These are phyloP conservation scores for Lodderomyces theae DNA, from an alignment of 1,139 yeast genomes.

Conservation along the genomic window DNA sequence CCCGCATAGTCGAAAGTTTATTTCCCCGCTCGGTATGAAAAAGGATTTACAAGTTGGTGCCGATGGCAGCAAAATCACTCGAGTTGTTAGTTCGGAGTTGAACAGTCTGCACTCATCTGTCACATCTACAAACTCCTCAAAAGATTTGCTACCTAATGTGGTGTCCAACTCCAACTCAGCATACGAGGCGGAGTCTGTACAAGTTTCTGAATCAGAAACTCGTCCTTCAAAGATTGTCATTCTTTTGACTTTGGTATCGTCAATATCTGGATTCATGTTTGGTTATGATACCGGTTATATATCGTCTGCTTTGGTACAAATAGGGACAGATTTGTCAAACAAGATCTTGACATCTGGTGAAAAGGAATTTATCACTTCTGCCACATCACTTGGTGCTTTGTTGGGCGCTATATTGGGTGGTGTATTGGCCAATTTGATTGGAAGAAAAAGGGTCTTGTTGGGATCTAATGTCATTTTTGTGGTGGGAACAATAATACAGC, in stretches of 20 bases:
- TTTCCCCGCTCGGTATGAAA: slow-evolving; percentile 2
- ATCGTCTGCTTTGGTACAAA: slow-evolving; percentile 83
- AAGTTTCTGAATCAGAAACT: slow-evolving; percentile 22
- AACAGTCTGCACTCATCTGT: slow-evolving; percentile 2
- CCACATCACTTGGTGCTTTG: slow-evolving; percentile 90
- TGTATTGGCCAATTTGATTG: slow-evolving; percentile 70
- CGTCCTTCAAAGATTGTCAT: slow-evolving; percentile 65
- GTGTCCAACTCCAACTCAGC: slow-evolving; percentile 3
- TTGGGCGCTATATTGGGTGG: slow-evolving; percentile 79
- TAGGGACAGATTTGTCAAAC: slow-evolving; percentile 67
- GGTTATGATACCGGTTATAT: slow-evolving; percentile 97
- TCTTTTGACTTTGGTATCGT: slow-evolving; percentile 70
- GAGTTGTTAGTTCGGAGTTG: slow-evolving; percentile 1
- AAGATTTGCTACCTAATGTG: slow-evolving; percentile 9
- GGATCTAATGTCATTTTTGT: slow-evolving; percentile 77
- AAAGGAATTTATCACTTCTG: slow-evolving; percentile 89
- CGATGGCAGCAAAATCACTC: not conserved
- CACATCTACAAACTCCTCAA: slow-evolving; percentile 9
- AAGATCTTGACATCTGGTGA: slow-evolving; percentile 63
- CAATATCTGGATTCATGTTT: slow-evolving; percentile 92
- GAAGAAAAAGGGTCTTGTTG: slow-evolving; percentile 78
- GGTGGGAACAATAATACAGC: slow-evolving; percentile 79
- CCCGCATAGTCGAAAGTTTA: too few species aligned
- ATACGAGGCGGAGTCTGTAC: slow-evolving; percentile 7
- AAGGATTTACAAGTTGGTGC: not conserved